Percentiles rank a stretch among this genome's conserved stretches.
Evolutionary conservation across 1,284 basidiomycete genomes (phyloP).

Genomic region (Neonothopanus nambi): DNA sequence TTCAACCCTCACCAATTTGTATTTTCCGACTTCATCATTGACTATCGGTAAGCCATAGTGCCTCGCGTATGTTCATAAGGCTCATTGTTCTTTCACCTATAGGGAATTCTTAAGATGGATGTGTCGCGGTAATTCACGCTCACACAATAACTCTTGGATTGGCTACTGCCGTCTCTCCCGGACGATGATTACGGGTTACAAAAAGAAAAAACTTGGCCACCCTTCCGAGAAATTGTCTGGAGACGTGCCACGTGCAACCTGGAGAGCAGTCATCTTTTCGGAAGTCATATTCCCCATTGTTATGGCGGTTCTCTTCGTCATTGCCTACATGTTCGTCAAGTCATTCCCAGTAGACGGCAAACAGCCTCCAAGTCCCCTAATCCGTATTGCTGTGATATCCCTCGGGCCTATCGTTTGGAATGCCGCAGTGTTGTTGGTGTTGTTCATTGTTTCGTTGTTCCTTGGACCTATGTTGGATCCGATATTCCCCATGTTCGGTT

Average conservation of each 20-base stretch:
- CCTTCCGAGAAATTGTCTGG: constrained; percentile 94
- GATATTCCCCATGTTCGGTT: constrained; percentile 84
- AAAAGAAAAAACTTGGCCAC: constrained; percentile 92
- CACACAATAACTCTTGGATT: constrained; percentile 98
- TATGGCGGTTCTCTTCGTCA: constrained; percentile 82
- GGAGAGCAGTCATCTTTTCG: constrained; percentile 86
- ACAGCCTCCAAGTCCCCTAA: constrained; percentile 72
- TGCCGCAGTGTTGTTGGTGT: constrained; percentile 79
- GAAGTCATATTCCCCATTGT: constrained; percentile 86
- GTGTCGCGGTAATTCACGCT: constrained; percentile 93
- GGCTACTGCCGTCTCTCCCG: constrained; percentile 94
- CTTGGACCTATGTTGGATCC: constrained; percentile 90
- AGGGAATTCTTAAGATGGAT: constrained; percentile 97
- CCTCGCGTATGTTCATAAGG: neutral
- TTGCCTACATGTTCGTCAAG: constrained; percentile 90
- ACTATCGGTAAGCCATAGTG: constrained; percentile 72
- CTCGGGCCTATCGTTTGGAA: constrained; percentile 97
- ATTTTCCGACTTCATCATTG: constrained; percentile 92
- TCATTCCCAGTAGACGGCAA: constrained; percentile 78
- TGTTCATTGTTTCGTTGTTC: constrained; percentile 92
- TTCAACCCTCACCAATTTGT: constrained; percentile 99
- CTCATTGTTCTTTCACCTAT: constrained; percentile 14
- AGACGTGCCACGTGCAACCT: constrained; percentile 87
- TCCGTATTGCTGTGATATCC: constrained; percentile 92
- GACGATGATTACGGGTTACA: constrained; percentile 96